phyloP scores from a whole-genome alignment of 2,329 filamentous ascomycete species.

The Penicillium brasilianum region DNA sequence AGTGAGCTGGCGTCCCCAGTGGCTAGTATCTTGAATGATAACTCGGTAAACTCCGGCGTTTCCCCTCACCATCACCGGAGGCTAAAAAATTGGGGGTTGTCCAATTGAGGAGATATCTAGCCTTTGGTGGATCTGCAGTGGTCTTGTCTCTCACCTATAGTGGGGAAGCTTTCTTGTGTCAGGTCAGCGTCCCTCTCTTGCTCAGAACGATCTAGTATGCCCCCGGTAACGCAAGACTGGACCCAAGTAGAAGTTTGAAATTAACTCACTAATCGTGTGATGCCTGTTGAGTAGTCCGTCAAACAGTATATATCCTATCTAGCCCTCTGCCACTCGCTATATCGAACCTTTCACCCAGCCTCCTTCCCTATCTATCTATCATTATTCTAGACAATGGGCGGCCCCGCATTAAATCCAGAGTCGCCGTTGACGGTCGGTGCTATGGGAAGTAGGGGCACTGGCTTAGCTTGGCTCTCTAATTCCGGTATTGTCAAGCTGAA shows the following conservation, averaged over 20 bases:
- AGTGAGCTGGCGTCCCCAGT: background rate
- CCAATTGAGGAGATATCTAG: background rate
- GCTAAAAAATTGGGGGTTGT: background rate
- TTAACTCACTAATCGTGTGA: background rate
- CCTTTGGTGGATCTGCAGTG: background rate
- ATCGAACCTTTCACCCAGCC: background rate
- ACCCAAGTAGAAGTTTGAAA: background rate
- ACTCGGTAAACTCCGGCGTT: background rate
- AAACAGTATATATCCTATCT: background rate
- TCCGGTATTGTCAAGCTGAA: constrained; percentile 24
- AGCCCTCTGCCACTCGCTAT: background rate
- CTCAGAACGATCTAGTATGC: background rate
- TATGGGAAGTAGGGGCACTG: background rate
- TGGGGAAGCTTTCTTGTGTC: background rate
- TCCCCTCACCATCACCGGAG: background rate
- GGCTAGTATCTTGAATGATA: background rate
- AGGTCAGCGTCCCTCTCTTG: background rate
- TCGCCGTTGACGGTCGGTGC: constrained; percentile 11
- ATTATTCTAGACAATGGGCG: background rate
- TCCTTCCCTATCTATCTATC: background rate
- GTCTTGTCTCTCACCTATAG: background rate
- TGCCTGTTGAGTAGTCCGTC: background rate
- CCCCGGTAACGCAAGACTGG: background rate
- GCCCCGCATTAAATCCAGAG: background rate
- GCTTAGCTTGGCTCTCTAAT: constrained; percentile 12